These are phyloP conservation scores for Mycena olivaceomarginata DNA, from an alignment of 768 basidiomycete genomes.

Conservation along the genomic window DNA sequence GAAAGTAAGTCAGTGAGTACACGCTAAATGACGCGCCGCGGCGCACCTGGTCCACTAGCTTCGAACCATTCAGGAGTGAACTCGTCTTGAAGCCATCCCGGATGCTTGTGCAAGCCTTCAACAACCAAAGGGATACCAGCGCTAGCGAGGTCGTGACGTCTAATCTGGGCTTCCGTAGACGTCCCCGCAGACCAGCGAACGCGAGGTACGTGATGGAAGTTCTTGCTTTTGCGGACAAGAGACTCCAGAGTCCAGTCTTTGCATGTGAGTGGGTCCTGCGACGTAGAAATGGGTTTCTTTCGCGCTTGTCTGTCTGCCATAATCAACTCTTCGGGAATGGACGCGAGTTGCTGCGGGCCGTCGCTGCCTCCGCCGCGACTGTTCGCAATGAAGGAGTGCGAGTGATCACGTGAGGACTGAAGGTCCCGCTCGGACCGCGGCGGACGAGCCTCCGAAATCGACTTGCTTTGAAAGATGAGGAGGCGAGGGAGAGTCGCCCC, in stretches of 20 bases:
- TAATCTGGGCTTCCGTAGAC: constrained; percentile 54
- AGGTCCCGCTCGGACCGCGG: background rate
- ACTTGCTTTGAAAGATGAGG: constrained; percentile 33
- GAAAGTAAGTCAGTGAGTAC: constrained; percentile 8
- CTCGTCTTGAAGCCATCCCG: constrained; percentile 71
- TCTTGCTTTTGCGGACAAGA: constrained; percentile 59
- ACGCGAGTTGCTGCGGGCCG: background rate
- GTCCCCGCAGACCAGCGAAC: constrained; percentile 58
- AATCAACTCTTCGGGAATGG: constrained; percentile 27
- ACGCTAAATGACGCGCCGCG: background rate
- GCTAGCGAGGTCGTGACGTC: constrained; percentile 62
- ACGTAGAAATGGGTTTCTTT: background rate
- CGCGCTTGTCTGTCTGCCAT: constrained; percentile 17
- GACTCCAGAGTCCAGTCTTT: constrained; percentile 70
- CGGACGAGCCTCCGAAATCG: background rate
- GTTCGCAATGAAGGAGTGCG: too few relatives aligned
- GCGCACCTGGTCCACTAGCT: constrained; percentile 55
- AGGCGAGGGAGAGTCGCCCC: constrained; percentile 45
- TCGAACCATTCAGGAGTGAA: constrained; percentile 77
- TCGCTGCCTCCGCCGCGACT: background rate
- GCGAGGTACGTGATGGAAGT: constrained; percentile 66
- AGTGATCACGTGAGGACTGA: constrained; percentile 18
- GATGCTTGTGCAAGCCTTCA: constrained; percentile 72
- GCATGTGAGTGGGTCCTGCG: constrained; percentile 56
- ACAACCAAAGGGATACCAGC: constrained; percentile 79